phyloP scores from a whole-genome alignment of 106 monocot species.

The Phalaenopsis aphrodite region DNA sequence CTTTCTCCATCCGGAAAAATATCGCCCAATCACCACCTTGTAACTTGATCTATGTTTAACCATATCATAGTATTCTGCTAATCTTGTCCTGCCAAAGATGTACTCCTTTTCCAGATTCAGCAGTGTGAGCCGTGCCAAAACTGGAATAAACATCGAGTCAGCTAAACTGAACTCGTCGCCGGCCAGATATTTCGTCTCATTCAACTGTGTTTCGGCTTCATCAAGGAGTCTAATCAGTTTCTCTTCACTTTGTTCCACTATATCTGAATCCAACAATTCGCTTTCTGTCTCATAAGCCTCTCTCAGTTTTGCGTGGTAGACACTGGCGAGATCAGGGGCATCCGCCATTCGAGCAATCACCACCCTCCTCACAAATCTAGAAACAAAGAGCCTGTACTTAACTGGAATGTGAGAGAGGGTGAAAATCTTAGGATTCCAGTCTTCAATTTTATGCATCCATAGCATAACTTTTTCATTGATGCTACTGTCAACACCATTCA shows the following conservation, averaged over 20 bases:
- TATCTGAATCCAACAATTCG: conserved; percentile 47
- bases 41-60: conserved; percentile 67
- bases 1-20: conserved; percentile 84
- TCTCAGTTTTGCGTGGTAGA: conserved; percentile 80
- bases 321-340: conserved; percentile 73
- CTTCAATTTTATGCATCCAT: conserved; percentile 86
- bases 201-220: conserved; percentile 63
- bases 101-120: conserved; percentile 65
- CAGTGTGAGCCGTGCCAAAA: conserved; percentile 53
- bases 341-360: conserved; percentile 91
- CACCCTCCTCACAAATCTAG: conserved; percentile 67
- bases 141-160: conserved; percentile 86
- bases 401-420: conserved; percentile 60
- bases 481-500: conserved; percentile 36
- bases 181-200: conserved; percentile 42
- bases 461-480: conserved; percentile 30
- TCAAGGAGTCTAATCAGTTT: conserved; percentile 63
- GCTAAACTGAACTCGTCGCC: conserved; percentile 68
- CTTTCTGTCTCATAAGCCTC: conserved; percentile 78
- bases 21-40: conserved; percentile 61
- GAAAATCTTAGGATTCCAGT: conserved; percentile 83
- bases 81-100: conserved; percentile 50
- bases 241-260: conserved; percentile 61
- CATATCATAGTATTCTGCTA: conserved; percentile 54
- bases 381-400: conserved; percentile 66